phyloP scores from a whole-genome alignment of 169 alveolate species.

The Plasmodium cynomolgi region DNA sequence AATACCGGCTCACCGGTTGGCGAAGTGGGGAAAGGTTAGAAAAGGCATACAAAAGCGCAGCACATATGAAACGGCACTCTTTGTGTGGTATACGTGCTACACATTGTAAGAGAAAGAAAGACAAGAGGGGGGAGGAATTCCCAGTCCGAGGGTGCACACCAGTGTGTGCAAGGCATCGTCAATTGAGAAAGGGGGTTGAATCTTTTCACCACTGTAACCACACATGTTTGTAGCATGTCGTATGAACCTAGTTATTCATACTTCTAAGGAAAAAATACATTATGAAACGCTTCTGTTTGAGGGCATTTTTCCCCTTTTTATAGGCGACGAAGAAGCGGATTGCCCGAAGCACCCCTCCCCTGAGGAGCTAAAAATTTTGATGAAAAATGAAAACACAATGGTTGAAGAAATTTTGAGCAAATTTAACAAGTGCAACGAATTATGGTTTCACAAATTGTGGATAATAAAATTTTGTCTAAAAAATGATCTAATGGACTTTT shows the following conservation, averaged over 20 bases:
- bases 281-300: not conserved
- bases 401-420: constrained; percentile 47
- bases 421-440: constrained; percentile 52
- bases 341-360: not conserved
- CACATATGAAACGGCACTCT: not conserved
- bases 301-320: not conserved
- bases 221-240: not conserved
- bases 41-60: not conserved
- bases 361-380: constrained; percentile 27
- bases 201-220: not conserved
- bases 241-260: not conserved
- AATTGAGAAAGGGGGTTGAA: not conserved
- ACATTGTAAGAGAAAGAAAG: constrained; percentile 4
- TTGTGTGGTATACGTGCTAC: not conserved
- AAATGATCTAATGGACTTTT: constrained; percentile 18
- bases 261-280: not conserved
- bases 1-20: not conserved
- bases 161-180: not conserved
- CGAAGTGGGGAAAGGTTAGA: constrained; percentile 4
- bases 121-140: not conserved
- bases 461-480: constrained; percentile 32
- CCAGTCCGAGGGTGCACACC: not conserved
- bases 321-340: constrained; percentile 9
- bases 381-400: constrained; percentile 53
- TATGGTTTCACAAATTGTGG: constrained; percentile 75